These are phyloP conservation scores for Nitzschia sp. DNA, from an alignment of 108 stramenopile species.

Conservation along the genomic window DNA sequence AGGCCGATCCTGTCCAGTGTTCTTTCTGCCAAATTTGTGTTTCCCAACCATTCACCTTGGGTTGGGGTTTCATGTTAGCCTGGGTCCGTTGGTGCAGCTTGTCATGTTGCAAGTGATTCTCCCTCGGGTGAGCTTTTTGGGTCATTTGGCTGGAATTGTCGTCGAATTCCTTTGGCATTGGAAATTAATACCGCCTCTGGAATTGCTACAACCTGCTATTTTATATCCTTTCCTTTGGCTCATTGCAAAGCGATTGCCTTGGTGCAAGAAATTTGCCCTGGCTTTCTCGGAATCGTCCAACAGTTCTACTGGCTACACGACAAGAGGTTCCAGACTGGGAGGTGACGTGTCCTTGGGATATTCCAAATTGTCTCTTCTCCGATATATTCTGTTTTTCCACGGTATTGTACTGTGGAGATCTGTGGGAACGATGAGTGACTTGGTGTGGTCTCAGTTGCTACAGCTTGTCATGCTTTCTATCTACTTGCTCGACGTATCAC, in stretches of 20 bases:
- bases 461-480: constrained; percentile 7
- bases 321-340: no score
- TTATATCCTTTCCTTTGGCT: constrained; percentile 57
- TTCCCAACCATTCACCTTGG: constrained; percentile 30
- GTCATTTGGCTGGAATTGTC: constrained; percentile 78
- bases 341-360: no score
- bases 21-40: constrained; percentile 68
- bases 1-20: constrained; percentile 60
- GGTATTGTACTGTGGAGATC: background rate
- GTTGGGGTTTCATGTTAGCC: constrained; percentile 42
- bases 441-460: background rate
- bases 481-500: constrained; percentile 1
- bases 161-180: constrained; percentile 75
- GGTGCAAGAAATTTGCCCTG: background rate
- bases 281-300: background rate
- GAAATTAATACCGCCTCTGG: constrained; percentile 67
- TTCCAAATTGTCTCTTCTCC: background rate
- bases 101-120: constrained; percentile 66
- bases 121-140: constrained; percentile 71
- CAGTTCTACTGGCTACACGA: background rate
- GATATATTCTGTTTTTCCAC: background rate
- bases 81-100: constrained; percentile 69
- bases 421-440: background rate
- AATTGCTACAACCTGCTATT: constrained; percentile 55
- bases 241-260: constrained; percentile 22